Base-by-base conservation (phyloP, 805 yeast species). In the Wickerhamiella hasegawae region DNA sequence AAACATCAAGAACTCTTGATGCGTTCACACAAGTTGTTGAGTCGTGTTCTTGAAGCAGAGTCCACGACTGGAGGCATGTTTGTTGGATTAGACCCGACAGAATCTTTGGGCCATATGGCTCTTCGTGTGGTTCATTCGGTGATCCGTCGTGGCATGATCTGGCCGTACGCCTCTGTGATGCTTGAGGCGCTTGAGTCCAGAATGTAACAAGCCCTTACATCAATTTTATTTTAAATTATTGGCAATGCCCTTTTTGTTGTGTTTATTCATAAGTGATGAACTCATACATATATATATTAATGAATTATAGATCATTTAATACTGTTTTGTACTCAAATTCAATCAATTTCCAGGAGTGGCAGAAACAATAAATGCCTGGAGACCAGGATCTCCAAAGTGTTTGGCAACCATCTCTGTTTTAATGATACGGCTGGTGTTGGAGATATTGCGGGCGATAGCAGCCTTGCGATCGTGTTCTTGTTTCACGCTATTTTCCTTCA, bases 401-500 rank as follows among this genome's bases (percentile, higher is more conserved):
- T 22, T 10, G 12, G 5, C 5, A 15, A 12, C 19, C 12, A 16
- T 9, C 23, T 25, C 18, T n/a, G 27, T 18, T 21, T 28, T 18
- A 9, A 29, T 20, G 26, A 4, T 15, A 8, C 19, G 15, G 6
- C 27, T 19, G 19, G 36, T 28, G 15, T 10, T 10, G 9, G 32
- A 16, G n/a, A 34, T 9, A 19, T 28, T 27, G 19, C 34, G 27
- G 8, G 21, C 15, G 25, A 33, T 31, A 14, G 37, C 36, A 3
- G 37, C 37, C 19, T 33, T 25, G 6, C 30, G 24, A 45, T 75
- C 83, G 18, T 68, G 53, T 38, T 74, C 82, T 49, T 76, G 81
- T 35, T 74, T 68, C n/a, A 74, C 71, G 5, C 82, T 76, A 35
- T 66, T 72, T 18, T 68, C 73, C 40, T 69, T 65, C 35, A 72